phyloP scores from a whole-genome alignment of 2,329 filamentous ascomycete species.

The Anisogramma anomala region DNA sequence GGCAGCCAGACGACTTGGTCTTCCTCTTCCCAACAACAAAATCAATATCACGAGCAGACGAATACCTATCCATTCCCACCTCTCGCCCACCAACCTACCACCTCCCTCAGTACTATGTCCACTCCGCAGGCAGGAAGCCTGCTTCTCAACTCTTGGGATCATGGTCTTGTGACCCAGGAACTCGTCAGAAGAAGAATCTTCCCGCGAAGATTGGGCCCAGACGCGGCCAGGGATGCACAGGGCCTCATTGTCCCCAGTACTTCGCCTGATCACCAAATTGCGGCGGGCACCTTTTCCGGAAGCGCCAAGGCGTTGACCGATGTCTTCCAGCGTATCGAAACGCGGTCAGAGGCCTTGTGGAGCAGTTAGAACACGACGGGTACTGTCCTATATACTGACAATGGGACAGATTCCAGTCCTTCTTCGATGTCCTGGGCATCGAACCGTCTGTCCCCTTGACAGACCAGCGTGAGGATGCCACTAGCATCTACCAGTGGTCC shows the following conservation, averaged over 20 bases:
- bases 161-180: background rate
- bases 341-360: background rate
- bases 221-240: background rate
- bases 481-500: constrained; percentile 2
- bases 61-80: too few relatives aligned
- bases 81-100: background rate
- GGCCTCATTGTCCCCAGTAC: background rate
- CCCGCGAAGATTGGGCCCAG: background rate
- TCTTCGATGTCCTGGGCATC: constrained; percentile 1
- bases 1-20: too few relatives aligned
- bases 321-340: constrained; percentile 1
- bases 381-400: background rate
- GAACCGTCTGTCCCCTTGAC: background rate
- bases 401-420: background rate
- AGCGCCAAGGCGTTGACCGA: background rate
- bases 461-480: background rate
- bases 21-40: too few relatives aligned
- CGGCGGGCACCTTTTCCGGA: background rate
- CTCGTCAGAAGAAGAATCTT: background rate
- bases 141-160: constrained; percentile 1
- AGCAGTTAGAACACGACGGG: background rate
- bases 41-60: too few relatives aligned
- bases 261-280: background rate
- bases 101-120: background rate
- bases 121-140: background rate